Evolutionary conservation across 1,139 yeast species (phyloP), one percentile per base, ranked within the genome.

Genomic region (Geotrichum australiense): DNA sequence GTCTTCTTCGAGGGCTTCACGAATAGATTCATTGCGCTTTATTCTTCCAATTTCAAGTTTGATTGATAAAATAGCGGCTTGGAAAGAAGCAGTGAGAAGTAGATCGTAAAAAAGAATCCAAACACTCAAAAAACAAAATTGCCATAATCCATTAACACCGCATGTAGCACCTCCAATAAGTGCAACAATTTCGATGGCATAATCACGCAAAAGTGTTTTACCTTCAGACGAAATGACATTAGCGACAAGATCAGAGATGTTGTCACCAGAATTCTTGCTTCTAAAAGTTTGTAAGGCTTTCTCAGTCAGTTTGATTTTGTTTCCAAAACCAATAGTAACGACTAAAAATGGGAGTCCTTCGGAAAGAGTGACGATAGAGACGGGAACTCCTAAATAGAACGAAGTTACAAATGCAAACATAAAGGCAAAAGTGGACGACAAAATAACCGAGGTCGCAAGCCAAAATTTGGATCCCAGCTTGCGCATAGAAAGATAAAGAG

Each of bases 281-380:
- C 34, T 35, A 34, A 42, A 37, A 20, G 49, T 43, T 26, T 47
- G 61, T 56, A 80, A 62, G 28, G 82, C 80, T 40, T 76, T 72
- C 22, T 79, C 70, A 1, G 96, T 84, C 52, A 89, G 73, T 22
- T 79, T 71, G 21, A 86, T 76, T 57, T 91, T 87, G 61, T 85
- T 86, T 57, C 87, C 89, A 65, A 91, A 91, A 1, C 98, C 98
- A 56, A 91, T 78, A 7, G 89, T 80, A 20, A 95, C 91, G 16
- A 89, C 95, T 55, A 91, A 71, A 63, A 91, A 91, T 20, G 98
- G 98, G 39, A 91, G 68, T 10, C 97, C 97, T 67, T 91, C 97
- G 42, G 91, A 76, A 53, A 91, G 70, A 48, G 87, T 78, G 47
- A 84, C 67, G 45, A 86, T 70, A 5, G 95, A 78, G 27, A 91